These are phyloP conservation scores for Medicago lupulina DNA, from an alignment of 306 rosid species.

Conservation along the genomic window DNA sequence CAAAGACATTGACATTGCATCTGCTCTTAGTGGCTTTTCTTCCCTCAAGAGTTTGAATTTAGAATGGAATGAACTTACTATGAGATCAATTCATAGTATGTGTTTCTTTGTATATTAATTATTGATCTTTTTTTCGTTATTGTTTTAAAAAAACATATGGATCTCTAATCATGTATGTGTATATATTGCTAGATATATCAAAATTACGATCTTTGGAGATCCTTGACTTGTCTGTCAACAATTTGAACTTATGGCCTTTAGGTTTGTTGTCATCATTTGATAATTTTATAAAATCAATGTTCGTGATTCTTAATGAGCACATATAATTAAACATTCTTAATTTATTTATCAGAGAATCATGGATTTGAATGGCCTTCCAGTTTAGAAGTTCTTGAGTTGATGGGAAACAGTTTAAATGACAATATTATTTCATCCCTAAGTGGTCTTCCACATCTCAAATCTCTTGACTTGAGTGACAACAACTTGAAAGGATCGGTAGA, in stretches of 20 bases:
- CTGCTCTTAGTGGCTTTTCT: not conserved
- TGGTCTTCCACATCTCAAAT: no score
- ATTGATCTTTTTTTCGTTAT: not conserved
- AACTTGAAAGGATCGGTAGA: no score
- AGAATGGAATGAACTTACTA: not conserved
- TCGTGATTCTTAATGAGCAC: no score
- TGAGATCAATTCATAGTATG: conserved; percentile 1
- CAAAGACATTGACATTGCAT: not conserved
- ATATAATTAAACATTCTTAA: no score
- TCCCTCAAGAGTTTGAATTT: conserved; percentile 22
- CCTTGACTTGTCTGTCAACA: not conserved
- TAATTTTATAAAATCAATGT: no score
- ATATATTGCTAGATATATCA: conserved; percentile 18
- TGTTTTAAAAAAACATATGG: not conserved
- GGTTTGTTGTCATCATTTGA: not conserved
- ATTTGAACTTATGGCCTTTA: not conserved
- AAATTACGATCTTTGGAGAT: conserved; percentile 9
- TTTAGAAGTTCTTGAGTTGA: no score
- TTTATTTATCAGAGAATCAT: no score
- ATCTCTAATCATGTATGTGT: not conserved
- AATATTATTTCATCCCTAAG: no score
- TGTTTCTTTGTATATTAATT: not conserved
- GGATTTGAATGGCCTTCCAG: no score
- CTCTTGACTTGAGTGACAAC: no score
- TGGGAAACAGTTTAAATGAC: no score